phyloP scores from a whole-genome alignment of 192 early-diverging fungal species.

The Linnemannia schmuckeri region DNA sequence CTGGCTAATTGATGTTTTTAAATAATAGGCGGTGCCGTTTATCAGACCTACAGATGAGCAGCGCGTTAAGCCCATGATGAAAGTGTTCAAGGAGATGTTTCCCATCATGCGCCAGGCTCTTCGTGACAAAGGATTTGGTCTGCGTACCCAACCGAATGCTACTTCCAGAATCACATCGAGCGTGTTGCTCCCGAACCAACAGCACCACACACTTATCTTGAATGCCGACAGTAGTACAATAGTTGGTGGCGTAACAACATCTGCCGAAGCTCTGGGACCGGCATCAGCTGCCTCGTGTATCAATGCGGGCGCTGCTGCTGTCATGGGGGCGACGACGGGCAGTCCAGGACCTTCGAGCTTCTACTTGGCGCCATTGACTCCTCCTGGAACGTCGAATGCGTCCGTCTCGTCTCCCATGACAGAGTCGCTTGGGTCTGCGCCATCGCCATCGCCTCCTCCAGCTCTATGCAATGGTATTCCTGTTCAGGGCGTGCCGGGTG shows the following conservation, averaged over 20 bases:
- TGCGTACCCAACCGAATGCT: slow-evolving; percentile 42
- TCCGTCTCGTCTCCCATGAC: slow-evolving; percentile 36
- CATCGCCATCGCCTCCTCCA: slow-evolving; percentile 47
- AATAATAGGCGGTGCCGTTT: slow-evolving; percentile 32
- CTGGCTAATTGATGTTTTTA: not conserved
- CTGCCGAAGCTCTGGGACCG: slow-evolving; percentile 16
- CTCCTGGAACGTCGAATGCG: slow-evolving; percentile 42
- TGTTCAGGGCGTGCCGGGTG: not conserved
- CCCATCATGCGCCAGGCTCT: slow-evolving; percentile 45
- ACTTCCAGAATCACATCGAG: slow-evolving; percentile 42
- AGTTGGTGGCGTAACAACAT: slow-evolving; percentile 3
- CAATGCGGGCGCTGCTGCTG: slow-evolving; percentile 25
- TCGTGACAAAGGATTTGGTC: slow-evolving; percentile 53
- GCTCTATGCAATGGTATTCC: not conserved
- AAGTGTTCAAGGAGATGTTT: slow-evolving; percentile 54
- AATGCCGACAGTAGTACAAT: slow-evolving; percentile 12
- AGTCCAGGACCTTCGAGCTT: slow-evolving; percentile 22
- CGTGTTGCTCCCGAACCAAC: slow-evolving; percentile 31
- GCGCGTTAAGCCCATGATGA: slow-evolving; percentile 50
- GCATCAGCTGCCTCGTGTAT: slow-evolving; percentile 31
- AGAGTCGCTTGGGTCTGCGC: slow-evolving; percentile 42
- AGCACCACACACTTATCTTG: slow-evolving; percentile 10
- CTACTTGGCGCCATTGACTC: slow-evolving; percentile 50
- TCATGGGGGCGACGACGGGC: slow-evolving; percentile 9
- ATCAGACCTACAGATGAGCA: slow-evolving; percentile 41